Conservation (phyloP, 2,329 filamentous ascomycete genomes). For the Fusarium cyanostomum region DNA sequence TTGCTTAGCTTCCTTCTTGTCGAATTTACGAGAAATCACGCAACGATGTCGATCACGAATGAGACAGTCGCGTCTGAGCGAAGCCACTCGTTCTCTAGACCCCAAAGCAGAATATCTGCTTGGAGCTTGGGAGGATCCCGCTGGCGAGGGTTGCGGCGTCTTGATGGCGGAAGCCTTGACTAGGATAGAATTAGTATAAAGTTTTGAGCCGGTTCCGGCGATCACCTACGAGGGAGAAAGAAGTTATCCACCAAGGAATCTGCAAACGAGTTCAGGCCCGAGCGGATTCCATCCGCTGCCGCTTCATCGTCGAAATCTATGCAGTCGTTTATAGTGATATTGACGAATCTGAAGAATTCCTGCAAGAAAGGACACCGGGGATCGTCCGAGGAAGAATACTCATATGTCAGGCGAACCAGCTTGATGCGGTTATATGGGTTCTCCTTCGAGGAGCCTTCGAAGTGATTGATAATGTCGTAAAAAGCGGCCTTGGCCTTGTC, state of each 20-base stretch:
- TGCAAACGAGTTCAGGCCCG: constrained; percentile 1
- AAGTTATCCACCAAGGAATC: constrained; percentile 1
- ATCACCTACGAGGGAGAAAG: not conserved
- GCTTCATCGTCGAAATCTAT: not conserved
- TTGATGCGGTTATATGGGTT: not conserved
- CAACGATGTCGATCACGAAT: constrained; percentile 3
- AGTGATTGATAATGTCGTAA: not conserved
- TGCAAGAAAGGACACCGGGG: not conserved
- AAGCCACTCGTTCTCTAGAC: not conserved
- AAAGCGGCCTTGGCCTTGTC: not conserved
- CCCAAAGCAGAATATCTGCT: not conserved
- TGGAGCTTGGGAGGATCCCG: not conserved
- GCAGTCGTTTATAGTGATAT: not conserved
- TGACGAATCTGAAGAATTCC: not conserved
- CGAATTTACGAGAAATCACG: not conserved
- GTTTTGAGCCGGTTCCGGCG: not conserved
- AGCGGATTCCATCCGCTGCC: not conserved
- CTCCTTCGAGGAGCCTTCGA: not conserved
- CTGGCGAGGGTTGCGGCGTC: constrained; percentile 5
- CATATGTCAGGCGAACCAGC: constrained; percentile 1
- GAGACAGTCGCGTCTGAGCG: not conserved
- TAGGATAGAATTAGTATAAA: not conserved
- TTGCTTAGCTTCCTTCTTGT: not conserved
- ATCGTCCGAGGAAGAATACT: not conserved
- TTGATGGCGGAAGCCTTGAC: not conserved